A percentile compares a stretch with the other conserved stretches of the same genome.
Evolutionary conservation across 2,329 filamentous ascomycete genomes (phyloP).

Genomic region (Botrytis hyacinthi): DNA sequence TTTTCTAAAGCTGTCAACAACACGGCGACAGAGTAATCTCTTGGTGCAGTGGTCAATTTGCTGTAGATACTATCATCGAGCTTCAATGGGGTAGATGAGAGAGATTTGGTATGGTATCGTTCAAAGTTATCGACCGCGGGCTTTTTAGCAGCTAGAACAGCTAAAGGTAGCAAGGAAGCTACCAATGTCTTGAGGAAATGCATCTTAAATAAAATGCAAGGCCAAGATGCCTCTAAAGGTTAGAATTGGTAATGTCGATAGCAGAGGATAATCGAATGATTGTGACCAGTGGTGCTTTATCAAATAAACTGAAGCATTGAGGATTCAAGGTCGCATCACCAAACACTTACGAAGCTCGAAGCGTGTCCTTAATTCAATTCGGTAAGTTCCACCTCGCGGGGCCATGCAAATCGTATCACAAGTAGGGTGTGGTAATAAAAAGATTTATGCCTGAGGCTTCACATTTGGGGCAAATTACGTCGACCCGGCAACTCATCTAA

Average conservation of each 20-base stretch:
- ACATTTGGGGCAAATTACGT: neutral
- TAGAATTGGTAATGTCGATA: neutral
- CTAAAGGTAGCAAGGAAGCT: slow-evolving; percentile 59
- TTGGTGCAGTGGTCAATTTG: slow-evolving; percentile 70
- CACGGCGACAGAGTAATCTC: slow-evolving; percentile 80
- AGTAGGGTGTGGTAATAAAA: neutral
- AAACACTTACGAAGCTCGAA: slow-evolving; percentile 20
- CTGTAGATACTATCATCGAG: slow-evolving; percentile 75
- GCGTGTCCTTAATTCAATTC: slow-evolving; percentile 22
- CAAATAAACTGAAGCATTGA: slow-evolving; percentile 9
- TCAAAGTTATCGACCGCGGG: slow-evolving; percentile 64
- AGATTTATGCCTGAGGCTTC: neutral
- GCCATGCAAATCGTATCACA: neutral
- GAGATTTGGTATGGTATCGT: slow-evolving; percentile 66
- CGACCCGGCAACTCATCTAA: slow-evolving; percentile 12
- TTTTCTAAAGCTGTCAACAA: slow-evolving; percentile 83
- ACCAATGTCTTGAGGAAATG: slow-evolving; percentile 63
- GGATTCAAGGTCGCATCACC: slow-evolving; percentile 5
- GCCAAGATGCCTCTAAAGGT: slow-evolving; percentile 17
- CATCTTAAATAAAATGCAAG: slow-evolving; percentile 52
- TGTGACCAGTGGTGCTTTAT: slow-evolving; percentile 1
- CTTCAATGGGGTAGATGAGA: slow-evolving; percentile 66
- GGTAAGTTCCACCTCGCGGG: slow-evolving; percentile 21
- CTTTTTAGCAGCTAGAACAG: slow-evolving; percentile 61
- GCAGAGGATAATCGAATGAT: neutral